Base-by-base conservation (phyloP, 2,329 filamentous ascomycete species). In the Colletotrichum plurivorum region DNA sequence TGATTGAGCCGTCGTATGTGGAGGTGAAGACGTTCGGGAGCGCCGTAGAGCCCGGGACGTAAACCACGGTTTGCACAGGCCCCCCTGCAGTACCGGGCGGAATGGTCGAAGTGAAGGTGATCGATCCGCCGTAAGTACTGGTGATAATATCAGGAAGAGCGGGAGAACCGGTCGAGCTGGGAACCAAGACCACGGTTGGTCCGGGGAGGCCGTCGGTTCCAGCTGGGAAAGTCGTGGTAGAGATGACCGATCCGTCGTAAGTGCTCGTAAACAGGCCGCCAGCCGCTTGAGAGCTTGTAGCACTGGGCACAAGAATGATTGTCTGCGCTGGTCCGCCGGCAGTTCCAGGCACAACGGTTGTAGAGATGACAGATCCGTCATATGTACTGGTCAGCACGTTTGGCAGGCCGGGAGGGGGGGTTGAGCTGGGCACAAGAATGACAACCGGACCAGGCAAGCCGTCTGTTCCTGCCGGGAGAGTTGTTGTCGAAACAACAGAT, bases 111-210 rank as follows among this genome's bases (percentile, higher is more conserved):
- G 62, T 65, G 15, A 45, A 27, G 1, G 55, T 59, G 22, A 65
- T 27, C 6, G 62, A 65, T 13, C 62, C 54, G 15, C 48, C 62
- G 25, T 65, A 65, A 3, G 62, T 65, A 39, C 62, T 65, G 6
- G 55, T 65, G 6, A 59, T n/a, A 12, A 59, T 9, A 22, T 39
- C 20, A 3, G 56, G 56, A 39, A 49, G n/a, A 12, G 16, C 56
- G 1, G 56, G 25, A 15, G 43, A 25, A 16, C 18, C 22, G 43
- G 56, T 59, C 20, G 52, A 31, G n/a, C 25, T 46, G 2, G 65
- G 65, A 8, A 58, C 39, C 7, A 55, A 31, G 8, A 39, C n/a
- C 36, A 56, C 41, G 4, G 65, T 68, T 5, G 65, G 31, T 8
- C 52, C 61, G 2, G 61, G 61, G 7, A 46, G 18, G 6, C 61